A percentile compares a stretch with the other conserved stretches of the same genome.
Evolutionary conservation across 2,329 filamentous ascomycete species (phyloP).

Genomic region (Hymenoscyphus albidus): DNA sequence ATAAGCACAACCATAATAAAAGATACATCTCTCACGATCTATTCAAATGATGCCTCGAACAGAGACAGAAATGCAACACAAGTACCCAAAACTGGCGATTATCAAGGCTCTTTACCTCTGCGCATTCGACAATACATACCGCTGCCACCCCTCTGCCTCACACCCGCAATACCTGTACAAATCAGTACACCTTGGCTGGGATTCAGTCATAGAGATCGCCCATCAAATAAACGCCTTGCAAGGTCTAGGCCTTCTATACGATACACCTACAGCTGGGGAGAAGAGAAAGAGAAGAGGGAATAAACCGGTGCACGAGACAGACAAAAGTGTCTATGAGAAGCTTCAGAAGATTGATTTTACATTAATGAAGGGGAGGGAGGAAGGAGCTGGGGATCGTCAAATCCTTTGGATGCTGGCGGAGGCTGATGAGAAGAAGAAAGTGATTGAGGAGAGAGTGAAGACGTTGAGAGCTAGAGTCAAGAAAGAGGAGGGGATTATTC

Average conservation of each 20-base stretch:
- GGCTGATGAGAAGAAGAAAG: not conserved
- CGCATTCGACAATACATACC: not conserved
- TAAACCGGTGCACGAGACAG: not conserved
- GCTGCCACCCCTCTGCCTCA: not conserved
- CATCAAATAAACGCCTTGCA: not conserved
- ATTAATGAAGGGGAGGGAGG: not conserved
- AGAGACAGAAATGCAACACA: not conserved
- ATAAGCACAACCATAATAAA: not conserved
- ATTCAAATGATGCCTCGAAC: not conserved
- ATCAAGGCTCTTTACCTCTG: not conserved
- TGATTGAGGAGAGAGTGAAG: not conserved
- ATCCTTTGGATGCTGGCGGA: not conserved
- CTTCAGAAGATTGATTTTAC: not conserved
- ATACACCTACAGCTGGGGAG: not conserved
- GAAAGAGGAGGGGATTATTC: not conserved
- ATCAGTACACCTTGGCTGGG: not conserved
- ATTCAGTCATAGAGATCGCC: not conserved
- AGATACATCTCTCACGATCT: not conserved
- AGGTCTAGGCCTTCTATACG: not conserved
- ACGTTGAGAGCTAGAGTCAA: not conserved
- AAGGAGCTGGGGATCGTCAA: not conserved
- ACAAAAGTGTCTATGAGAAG: not conserved
- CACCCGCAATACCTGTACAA: conserved; percentile 1
- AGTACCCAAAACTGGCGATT: not conserved
- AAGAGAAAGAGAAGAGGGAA: not conserved